Evolutionary conservation across 371 early-diverging fungal genomes (phyloP), one percentile per base, ranked within the genome.

Genomic region (Lichtheimia hyalospora): DNA sequence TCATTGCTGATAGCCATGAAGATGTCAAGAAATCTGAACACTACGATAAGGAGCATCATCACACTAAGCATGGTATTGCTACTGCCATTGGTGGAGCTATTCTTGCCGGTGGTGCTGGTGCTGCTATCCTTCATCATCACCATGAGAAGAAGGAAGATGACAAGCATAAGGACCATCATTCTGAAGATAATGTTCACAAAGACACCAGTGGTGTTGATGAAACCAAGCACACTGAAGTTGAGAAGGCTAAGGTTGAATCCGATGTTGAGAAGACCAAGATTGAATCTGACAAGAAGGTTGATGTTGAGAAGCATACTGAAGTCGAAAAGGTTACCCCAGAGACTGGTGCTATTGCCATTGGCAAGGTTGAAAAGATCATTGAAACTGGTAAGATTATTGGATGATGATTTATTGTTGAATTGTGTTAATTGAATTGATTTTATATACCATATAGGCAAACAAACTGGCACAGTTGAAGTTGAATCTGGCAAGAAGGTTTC

Each of bases 401-500:
- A 28, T 3, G 2, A 52, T 34, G 20, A 52, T 34, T 18, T 34
- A 16, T 27, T 21, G 21, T 18, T 25, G 25, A 2, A 25, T n/a
- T 25, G 25, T 25, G 5, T 25, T 25, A 5, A 25, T 25, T 5
- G 5, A 3, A 25, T 25, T 25, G 25, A 25, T 5, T 25, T 5
- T 25, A 25, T 25, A 3, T 25, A 25, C 25, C 5, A 25, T 25
- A 3, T 25, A 25, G 25, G 25, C 25, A 25, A 25, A 25, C 25
- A 25, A 16, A 56, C 20, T 0, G n/a, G n/a, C n/a, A n/a, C n/a
- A n/a, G 6, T 28, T n/a, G 57, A 18, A 3, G 48, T 46, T 43
- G 48, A 43, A 28, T n/a, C 54, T 25, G 70, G 63, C 24, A 65
- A 73, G 54, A 68, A 67, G 54, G 61, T 63, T 16, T 54, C 44